These are phyloP conservation scores for Acacia confusa DNA, from an alignment of 306 rosid species.

Conservation along the genomic window DNA sequence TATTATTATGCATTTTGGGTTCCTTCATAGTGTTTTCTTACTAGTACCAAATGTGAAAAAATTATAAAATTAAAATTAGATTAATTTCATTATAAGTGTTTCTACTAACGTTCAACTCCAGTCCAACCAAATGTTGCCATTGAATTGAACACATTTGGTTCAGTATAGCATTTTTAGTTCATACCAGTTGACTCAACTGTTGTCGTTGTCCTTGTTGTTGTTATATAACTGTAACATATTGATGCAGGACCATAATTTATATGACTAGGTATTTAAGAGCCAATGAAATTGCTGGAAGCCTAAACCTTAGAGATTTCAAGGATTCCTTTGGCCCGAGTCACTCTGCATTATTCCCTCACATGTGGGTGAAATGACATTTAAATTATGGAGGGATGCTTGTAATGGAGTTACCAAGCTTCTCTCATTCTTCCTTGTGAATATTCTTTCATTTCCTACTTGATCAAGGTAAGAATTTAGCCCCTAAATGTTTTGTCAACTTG, in stretches of 20 bases:
- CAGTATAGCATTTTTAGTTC: not conserved
- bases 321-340: not conserved
- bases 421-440: not conserved
- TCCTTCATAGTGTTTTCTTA: not conserved
- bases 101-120: not conserved
- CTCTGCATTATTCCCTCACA: constrained; percentile 28
- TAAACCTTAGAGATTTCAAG: not conserved
- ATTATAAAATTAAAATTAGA: not conserved
- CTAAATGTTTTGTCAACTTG: not conserved
- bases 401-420: constrained; percentile 11
- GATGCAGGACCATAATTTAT: not conserved
- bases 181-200: not conserved
- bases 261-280: not conserved
- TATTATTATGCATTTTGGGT: constrained; percentile 2
- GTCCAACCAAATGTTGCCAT: not conserved
- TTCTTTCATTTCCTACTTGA: not conserved
- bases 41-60: not conserved
- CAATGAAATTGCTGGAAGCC: not conserved
- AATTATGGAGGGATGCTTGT: not conserved
- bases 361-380: not conserved
- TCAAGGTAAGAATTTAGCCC: not conserved
- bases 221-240: not conserved
- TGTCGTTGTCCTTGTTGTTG: not conserved
- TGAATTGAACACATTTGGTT: not conserved
- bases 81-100: not conserved